Evolutionary conservation across 108 stramenopile species (phyloP).

Genomic region (Discostella pseudostelligera): DNA sequence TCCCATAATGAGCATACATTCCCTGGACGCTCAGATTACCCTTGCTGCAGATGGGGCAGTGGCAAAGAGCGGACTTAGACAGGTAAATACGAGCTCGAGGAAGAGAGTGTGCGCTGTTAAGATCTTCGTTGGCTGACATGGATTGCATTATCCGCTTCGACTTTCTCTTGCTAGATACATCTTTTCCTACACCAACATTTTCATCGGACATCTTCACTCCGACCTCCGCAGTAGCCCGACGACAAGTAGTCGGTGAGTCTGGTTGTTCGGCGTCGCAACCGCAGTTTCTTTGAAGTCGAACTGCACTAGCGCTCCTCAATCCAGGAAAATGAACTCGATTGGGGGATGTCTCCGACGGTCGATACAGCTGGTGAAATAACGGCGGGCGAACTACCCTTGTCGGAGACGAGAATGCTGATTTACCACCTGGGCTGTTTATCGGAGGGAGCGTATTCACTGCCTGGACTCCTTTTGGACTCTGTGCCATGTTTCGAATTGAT

Average conservation of each 20-base stretch:
- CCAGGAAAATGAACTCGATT: constrained; percentile 8
- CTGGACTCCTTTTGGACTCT: constrained; percentile 21
- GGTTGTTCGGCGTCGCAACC: too few species aligned
- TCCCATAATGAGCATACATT: constrained; percentile 42
- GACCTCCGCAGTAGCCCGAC: too few species aligned
- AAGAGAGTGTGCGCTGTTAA: not conserved
- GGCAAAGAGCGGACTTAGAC: constrained; percentile 30
- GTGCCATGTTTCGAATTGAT: not conserved
- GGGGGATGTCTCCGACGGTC: not conserved
- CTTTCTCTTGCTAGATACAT: not conserved
- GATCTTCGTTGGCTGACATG: constrained; percentile 10
- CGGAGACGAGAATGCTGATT: constrained; percentile 15
- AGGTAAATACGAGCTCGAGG: constrained; percentile 8
- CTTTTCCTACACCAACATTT: not conserved
- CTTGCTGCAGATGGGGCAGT: constrained; percentile 35
- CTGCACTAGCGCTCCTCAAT: constrained; percentile 2
- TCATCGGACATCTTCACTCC: not conserved
- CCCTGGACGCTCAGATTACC: constrained; percentile 36
- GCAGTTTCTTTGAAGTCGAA: not conserved
- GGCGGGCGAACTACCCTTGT: not conserved
- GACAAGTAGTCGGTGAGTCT: too few species aligned
- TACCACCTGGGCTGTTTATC: not conserved
- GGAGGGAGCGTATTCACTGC: constrained; percentile 14
- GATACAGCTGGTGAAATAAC: constrained; percentile 7
- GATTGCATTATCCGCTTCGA: constrained; percentile 28